Percentiles rank a stretch among this genome's conserved stretches.
phyloP scores from a whole-genome alignment of 2,329 filamentous ascomycete genomes.

The Arthroderma uncinatum region DNA sequence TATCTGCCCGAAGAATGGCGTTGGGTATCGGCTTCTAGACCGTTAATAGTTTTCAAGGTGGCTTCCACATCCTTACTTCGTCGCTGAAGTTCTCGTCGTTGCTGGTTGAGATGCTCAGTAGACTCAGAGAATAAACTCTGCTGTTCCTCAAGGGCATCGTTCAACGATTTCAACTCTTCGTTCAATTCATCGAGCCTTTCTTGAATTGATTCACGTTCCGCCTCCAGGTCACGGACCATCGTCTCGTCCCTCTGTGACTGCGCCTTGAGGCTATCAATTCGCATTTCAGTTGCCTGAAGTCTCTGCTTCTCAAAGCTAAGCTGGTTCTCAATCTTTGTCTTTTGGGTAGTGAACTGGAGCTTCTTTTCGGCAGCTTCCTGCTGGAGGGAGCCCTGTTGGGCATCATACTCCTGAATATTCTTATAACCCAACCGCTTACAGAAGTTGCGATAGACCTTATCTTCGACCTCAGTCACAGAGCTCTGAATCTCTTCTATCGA shows the following conservation, averaged over 20 bases:
- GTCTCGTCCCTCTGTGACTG: constrained; percentile 55
- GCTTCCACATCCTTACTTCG: constrained; percentile 73
- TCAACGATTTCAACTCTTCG: constrained; percentile 65
- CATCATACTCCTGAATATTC: constrained; percentile 86
- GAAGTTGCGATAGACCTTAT: constrained; percentile 75
- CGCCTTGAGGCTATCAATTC: constrained; percentile 58
- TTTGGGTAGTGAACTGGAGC: constrained; percentile 73
- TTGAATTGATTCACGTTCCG: constrained; percentile 63
- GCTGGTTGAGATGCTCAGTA: constrained; percentile 64
- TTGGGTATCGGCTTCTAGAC: constrained; percentile 74
- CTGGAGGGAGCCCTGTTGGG: constrained; percentile 82
- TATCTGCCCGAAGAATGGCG: constrained; percentile 77
- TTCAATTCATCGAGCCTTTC: constrained; percentile 59
- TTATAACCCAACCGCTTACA: constrained; percentile 77
- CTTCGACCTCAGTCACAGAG: constrained; percentile 70
- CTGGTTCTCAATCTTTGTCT: constrained; percentile 49
- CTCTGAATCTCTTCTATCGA: constrained; percentile 47
- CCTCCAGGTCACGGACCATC: constrained; percentile 58
- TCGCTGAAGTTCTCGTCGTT: constrained; percentile 69
- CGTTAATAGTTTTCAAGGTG: constrained; percentile 61
- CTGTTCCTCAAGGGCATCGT: constrained; percentile 58
- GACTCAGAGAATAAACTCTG: constrained; percentile 58
- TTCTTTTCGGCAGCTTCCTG: constrained; percentile 82
- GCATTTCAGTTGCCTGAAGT: constrained; percentile 56
- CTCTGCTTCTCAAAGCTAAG: constrained; percentile 58